Conservation (phyloP, 352 stramenopile genomes). For the Phytopythium delawarense region DNA sequence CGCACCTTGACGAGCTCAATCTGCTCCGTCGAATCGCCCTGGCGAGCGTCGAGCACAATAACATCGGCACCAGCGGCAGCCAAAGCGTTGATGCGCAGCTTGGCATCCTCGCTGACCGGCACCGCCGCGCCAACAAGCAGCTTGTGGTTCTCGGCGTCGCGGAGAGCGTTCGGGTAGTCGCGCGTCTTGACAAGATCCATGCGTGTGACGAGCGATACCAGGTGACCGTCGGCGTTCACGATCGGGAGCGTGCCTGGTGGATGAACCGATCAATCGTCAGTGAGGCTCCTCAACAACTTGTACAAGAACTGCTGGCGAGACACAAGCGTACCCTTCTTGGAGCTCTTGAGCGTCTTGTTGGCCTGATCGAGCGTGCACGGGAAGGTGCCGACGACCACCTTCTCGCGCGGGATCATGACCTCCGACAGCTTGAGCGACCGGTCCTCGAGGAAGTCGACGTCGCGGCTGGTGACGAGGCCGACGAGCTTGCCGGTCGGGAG, state of each 20-base stretch:
- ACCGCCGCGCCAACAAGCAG: slow-evolving; percentile 96
- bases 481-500: slow-evolving; percentile 94
- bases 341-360: slow-evolving; percentile 95
- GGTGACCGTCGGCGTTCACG: slow-evolving; percentile 92
- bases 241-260: slow-evolving; percentile 91
- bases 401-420: slow-evolving; percentile 73
- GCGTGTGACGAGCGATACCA: slow-evolving; percentile 96
- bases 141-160: slow-evolving; percentile 91
- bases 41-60: slow-evolving; percentile 97
- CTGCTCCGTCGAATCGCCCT: slow-evolving; percentile 93
- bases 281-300: not conserved
- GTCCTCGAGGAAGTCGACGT: slow-evolving; percentile 98
- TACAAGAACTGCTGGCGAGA: no score
- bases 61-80: slow-evolving; percentile 95
- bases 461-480: slow-evolving; percentile 97
- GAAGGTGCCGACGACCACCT: slow-evolving; percentile 90
- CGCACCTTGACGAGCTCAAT: slow-evolving; percentile 54
- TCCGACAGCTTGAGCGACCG: slow-evolving; percentile 46
- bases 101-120: slow-evolving; percentile 92
- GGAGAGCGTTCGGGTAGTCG: slow-evolving; percentile 93
- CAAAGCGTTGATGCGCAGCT: slow-evolving; percentile 78
- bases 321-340: slow-evolving; percentile 89
- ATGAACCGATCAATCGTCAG: not conserved
- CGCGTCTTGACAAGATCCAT: slow-evolving; percentile 96
- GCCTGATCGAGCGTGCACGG: slow-evolving; percentile 92